phyloP scores from a whole-genome alignment of 768 basidiomycete species.

The Xerocomellus amylosporus region DNA sequence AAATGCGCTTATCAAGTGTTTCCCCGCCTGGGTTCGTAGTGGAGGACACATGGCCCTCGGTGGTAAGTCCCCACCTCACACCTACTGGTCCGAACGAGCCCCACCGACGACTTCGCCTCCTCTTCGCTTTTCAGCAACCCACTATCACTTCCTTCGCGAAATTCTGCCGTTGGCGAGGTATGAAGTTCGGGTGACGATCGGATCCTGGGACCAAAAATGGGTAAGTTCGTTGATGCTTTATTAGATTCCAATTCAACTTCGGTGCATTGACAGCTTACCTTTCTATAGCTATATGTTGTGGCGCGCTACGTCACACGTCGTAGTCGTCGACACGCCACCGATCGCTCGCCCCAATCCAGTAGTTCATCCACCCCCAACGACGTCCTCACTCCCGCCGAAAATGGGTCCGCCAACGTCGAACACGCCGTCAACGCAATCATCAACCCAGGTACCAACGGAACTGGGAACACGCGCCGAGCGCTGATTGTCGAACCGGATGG shows the following conservation, averaged over 20 bases:
- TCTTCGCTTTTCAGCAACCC: slow-evolving; percentile 44
- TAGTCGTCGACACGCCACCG: slow-evolving; percentile 14
- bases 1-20: slow-evolving; percentile 45
- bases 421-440: slow-evolving; percentile 12
- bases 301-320: slow-evolving; percentile 62
- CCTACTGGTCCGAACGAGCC: background rate
- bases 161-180: slow-evolving; percentile 61
- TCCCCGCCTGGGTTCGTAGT: slow-evolving; percentile 54
- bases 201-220: slow-evolving; percentile 79
- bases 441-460: background rate
- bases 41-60: slow-evolving; percentile 64
- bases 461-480: background rate
- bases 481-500: slow-evolving; percentile 43
- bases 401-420: slow-evolving; percentile 14
- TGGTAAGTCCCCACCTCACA: slow-evolving; percentile 20
- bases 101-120: background rate
- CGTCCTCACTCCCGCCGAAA: background rate
- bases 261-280: background rate
- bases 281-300: slow-evolving; percentile 55
- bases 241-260: background rate
- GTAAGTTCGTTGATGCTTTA: slow-evolving; percentile 37
- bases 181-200: slow-evolving; percentile 57
- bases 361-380: slow-evolving; percentile 24
- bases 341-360: slow-evolving; percentile 25
- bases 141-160: slow-evolving; percentile 68